Evolutionary conservation across 495 filamentous ascomycete species (phyloP), one percentile per base, ranked within the genome.

Genomic region (Lineolata rhizophorae): DNA sequence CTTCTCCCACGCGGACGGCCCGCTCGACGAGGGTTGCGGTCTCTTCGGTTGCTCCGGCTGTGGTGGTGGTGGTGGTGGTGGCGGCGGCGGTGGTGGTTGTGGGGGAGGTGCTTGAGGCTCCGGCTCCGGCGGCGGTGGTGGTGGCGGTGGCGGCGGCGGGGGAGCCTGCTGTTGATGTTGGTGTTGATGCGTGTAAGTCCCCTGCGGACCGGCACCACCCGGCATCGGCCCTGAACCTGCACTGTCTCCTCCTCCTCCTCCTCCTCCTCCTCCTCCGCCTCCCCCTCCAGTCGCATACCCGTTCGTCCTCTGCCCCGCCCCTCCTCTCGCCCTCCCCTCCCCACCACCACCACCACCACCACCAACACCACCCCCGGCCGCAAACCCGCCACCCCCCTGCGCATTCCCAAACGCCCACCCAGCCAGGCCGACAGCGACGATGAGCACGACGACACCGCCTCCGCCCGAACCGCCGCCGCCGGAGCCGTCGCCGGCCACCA

Each of bases 371-470:
- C n/a, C n/a, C n/a, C n/a, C n/a, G n/a, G n/a, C n/a, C n/a, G n/a
- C n/a, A n/a, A n/a, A n/a, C n/a, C 36, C 39, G 12, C 43, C 45
- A 35, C 67, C 63, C 5, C 51, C 55, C 46, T 80, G 75, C 17
- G 61, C 67, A 40, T 66, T 64, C 3, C 78, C 80, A 46, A 70
- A 59, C 3, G 69, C 64, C 78, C 77, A 92, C 1, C 70, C 74
- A 6, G 65, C 76, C 8, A 85, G 40, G 3, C 72, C 81, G n/a
- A 85, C 65, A 1, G 56, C 67, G 12, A 75, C 37, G 6, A 73
- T 54, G 26, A 84, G 46, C 2, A 79, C 36, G 1, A 67, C 33
- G 46, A 80, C 60, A 3, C 61, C 61, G n/a, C 69, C 65, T 12
- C 65, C 60, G 39, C 62, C n/a, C n/a, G n/a, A n/a, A n/a, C n/a